phyloP scores from a whole-genome alignment of 306 rosid species.

The cucumber (Cucumis sativus) region DNA sequence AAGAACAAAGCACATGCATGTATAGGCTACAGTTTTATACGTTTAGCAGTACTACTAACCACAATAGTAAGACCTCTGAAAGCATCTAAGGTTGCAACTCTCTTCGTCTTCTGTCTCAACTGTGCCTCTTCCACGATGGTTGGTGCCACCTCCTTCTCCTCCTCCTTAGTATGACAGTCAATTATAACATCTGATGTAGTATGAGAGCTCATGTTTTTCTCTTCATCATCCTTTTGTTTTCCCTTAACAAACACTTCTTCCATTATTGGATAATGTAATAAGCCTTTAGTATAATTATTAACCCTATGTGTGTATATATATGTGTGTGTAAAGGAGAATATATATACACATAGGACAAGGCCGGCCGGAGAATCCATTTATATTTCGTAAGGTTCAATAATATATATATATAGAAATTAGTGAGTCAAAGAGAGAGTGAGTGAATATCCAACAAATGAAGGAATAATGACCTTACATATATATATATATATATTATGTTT shows the following conservation, averaged over 20 bases:
- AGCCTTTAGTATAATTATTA: too few relatives aligned
- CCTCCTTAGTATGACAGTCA: conserved; percentile 13
- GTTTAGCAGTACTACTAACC: conserved; percentile 15
- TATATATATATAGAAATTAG: background rate
- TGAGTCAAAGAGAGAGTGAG: background rate
- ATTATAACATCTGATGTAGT: conserved; percentile 13
- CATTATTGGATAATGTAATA: background rate
- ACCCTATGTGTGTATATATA: too few relatives aligned
- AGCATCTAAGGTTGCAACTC: conserved; percentile 78
- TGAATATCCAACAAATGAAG: background rate
- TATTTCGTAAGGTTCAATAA: background rate
- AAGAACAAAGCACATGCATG: too few relatives aligned
- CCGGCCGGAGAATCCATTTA: background rate
- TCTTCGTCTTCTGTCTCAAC: conserved; percentile 42
- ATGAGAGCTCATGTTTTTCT: background rate
- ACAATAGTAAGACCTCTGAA: conserved; percentile 90
- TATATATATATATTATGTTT: background rate
- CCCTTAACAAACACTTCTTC: background rate
- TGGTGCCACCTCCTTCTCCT: background rate
- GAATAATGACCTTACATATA: background rate
- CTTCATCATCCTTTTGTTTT: conserved; percentile 1
- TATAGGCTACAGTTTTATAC: too few relatives aligned
- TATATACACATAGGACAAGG: background rate
- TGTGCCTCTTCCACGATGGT: background rate
- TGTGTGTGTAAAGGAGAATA: too few relatives aligned